A percentile compares a stretch with the other conserved stretches of the same genome.
phyloP scores from a whole-genome alignment of 805 yeast genomes.

The Spathaspora arborariae region DNA sequence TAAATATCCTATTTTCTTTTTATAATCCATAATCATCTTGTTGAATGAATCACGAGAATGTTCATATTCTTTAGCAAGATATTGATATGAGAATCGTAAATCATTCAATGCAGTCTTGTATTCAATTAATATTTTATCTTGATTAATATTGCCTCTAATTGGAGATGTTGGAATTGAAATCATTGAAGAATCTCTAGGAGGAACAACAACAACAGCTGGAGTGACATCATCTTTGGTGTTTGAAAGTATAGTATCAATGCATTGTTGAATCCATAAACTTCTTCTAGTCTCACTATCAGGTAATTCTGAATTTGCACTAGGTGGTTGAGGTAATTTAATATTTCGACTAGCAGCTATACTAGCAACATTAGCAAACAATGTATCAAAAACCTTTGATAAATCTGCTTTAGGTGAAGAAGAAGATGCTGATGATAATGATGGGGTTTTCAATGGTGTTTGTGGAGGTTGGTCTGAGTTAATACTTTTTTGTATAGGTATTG shows the following conservation, averaged over 20 bases:
- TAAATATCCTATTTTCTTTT: slow-evolving; percentile 46
- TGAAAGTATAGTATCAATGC: slow-evolving; percentile 26
- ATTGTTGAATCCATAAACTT: slow-evolving; percentile 40
- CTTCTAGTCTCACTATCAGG: slow-evolving; percentile 21
- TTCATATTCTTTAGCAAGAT: slow-evolving; percentile 63
- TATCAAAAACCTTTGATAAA: slow-evolving; percentile 27
- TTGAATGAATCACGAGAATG: slow-evolving; percentile 57
- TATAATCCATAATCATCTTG: slow-evolving; percentile 49
- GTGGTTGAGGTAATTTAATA: slow-evolving; percentile 29
- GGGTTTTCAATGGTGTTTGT: background rate
- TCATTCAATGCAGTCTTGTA: slow-evolving; percentile 63
- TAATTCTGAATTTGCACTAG: slow-evolving; percentile 15
- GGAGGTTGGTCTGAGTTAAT: background rate
- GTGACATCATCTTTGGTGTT: background rate
- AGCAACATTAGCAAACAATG: slow-evolving; percentile 43
- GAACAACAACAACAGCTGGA: background rate
- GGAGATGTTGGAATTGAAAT: slow-evolving; percentile 17
- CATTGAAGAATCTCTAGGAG: slow-evolving; percentile 10
- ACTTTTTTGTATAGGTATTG: background rate
- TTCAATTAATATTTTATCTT: slow-evolving; percentile 24
- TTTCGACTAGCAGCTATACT: slow-evolving; percentile 43
- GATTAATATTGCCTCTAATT: slow-evolving; percentile 7
- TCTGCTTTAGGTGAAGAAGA: background rate
- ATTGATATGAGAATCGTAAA: slow-evolving; percentile 67
- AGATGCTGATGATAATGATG: background rate